Conservation (phyloP, 768 basidiomycete species). For the Phanerochaete carnosa region DNA sequence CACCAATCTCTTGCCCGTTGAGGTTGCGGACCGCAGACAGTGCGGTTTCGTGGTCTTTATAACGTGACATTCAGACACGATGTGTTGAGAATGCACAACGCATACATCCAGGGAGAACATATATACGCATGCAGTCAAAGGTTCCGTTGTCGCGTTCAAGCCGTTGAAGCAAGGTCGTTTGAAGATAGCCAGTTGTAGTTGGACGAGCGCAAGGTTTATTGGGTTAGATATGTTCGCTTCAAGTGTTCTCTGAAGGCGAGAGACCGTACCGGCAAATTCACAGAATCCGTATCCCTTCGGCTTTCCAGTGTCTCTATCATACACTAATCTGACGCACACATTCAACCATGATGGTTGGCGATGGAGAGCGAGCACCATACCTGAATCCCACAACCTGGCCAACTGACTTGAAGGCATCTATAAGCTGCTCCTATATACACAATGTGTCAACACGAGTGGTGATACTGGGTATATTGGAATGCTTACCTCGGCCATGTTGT, state of each 20-base stretch:
- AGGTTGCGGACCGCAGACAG: conserved; percentile 93
- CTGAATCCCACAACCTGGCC: conserved; percentile 89
- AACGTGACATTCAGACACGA: background rate
- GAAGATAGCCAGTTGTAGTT: background rate
- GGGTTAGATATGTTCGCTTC: conserved; percentile 17
- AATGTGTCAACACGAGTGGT: conserved; percentile 3
- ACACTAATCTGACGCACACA: conserved; percentile 59
- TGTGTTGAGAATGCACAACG: background rate
- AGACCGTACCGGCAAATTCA: conserved; percentile 78
- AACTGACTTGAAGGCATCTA: conserved; percentile 85
- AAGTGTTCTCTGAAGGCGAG: conserved; percentile 21
- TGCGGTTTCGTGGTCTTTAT: conserved; percentile 91
- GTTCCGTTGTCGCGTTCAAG: background rate
- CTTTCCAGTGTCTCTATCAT: conserved; percentile 91
- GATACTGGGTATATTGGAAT: background rate
- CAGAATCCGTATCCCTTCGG: conserved; percentile 93
- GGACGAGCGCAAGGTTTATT: background rate
- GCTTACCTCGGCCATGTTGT: conserved; percentile 78
- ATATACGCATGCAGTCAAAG: background rate
- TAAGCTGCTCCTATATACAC: conserved; percentile 63
- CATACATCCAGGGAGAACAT: background rate
- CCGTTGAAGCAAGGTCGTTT: background rate
- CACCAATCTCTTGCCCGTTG: conserved; percentile 89
- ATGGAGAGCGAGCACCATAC: conserved; percentile 32
- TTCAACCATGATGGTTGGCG: conserved; percentile 1